Evolutionary conservation across 2,329 filamentous ascomycete species (phyloP).

Genomic region (Arthroderma sp.): DNA sequence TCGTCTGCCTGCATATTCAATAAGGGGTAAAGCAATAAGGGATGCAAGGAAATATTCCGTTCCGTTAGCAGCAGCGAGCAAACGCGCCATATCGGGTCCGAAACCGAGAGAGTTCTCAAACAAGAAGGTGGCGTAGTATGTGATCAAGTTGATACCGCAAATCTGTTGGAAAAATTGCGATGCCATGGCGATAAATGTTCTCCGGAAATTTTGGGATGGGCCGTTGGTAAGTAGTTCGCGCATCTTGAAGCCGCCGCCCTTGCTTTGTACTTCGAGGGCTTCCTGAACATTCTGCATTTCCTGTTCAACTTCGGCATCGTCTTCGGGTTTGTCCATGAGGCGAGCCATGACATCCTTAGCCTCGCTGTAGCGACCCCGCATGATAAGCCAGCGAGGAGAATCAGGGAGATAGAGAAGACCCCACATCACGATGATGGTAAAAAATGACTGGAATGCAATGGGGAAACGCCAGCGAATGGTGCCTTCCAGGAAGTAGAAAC

Average conservation of each 20-base stretch:
- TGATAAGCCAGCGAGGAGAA: constrained; percentile 26
- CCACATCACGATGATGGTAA: constrained; percentile 25
- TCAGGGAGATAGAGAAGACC: constrained; percentile 25
- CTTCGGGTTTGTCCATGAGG: constrained; percentile 20
- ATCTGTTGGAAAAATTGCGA: constrained; percentile 24
- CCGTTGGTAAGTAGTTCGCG: constrained; percentile 24
- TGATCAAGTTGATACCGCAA: constrained; percentile 28
- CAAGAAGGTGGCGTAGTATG: constrained; percentile 27
- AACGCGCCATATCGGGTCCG: constrained; percentile 22
- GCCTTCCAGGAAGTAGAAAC: constrained; percentile 3
- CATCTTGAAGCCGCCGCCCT: constrained; percentile 22
- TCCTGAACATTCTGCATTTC: constrained; percentile 25
- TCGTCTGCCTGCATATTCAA: constrained; percentile 4
- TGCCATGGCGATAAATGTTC: constrained; percentile 24
- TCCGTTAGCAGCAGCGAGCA: constrained; percentile 21
- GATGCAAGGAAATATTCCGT: constrained; percentile 6
- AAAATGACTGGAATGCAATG: constrained; percentile 21
- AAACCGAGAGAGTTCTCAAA: constrained; percentile 18
- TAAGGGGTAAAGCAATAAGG: constrained; percentile 2
- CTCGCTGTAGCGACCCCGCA: constrained; percentile 6
- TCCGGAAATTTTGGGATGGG: constrained; percentile 23
- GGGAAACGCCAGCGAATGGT: constrained; percentile 2
- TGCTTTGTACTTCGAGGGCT: constrained; percentile 18
- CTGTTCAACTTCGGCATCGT: constrained; percentile 20
- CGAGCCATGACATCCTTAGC: constrained; percentile 15